Conservation (phyloP, 2,329 filamentous ascomycete genomes). For the Septoria linicola region DNA sequence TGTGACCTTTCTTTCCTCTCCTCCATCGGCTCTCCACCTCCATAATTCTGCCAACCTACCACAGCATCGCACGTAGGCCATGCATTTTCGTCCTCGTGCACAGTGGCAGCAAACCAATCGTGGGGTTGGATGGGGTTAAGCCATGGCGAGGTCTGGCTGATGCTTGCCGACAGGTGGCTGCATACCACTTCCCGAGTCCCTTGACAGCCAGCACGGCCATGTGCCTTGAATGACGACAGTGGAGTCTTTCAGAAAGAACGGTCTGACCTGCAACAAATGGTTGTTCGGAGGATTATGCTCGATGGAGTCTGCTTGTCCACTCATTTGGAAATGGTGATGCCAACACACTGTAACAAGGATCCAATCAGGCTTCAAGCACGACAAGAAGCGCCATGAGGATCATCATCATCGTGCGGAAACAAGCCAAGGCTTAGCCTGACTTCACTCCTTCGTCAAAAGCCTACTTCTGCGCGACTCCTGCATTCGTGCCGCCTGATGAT, state of each 20-base stretch:
- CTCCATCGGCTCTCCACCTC: conserved; percentile 3
- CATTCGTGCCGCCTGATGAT: not conserved
- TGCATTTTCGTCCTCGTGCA: not conserved
- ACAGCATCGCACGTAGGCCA: not conserved
- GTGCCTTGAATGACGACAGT: not conserved
- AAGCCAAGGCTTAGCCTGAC: conserved; percentile 8
- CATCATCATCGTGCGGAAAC: not conserved
- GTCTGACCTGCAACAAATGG: not conserved
- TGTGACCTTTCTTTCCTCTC: not conserved
- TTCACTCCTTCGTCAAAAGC: conserved; percentile 4
- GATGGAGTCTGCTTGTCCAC: not conserved
- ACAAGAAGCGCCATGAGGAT: not conserved
- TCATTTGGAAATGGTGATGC: not conserved
- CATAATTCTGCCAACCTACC: not conserved
- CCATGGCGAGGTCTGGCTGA: not conserved
- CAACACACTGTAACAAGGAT: not conserved
- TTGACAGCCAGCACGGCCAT: not conserved
- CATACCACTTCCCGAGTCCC: not conserved
- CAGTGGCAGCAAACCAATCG: not conserved
- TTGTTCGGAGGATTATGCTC: not conserved
- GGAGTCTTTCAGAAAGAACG: not conserved
- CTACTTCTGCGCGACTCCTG: not conserved
- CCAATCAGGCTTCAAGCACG: not conserved
- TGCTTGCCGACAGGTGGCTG: not conserved
- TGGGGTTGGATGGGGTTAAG: not conserved